phyloP scores from a whole-genome alignment of 208 protist species.

The Lotmaria passim region DNA sequence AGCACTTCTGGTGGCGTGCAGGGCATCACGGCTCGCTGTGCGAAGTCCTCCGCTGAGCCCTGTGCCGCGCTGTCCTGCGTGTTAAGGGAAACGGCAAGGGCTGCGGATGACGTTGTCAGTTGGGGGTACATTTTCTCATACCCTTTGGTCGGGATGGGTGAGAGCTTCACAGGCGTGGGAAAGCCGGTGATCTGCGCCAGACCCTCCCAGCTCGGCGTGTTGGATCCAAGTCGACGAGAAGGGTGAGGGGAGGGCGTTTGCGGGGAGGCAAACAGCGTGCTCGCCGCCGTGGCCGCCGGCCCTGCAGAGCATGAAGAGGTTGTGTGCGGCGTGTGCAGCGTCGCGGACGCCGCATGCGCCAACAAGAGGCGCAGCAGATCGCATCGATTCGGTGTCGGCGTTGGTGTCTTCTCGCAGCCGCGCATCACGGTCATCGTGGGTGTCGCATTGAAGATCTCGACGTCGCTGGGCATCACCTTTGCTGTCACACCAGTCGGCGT shows the following conservation, averaged over 20 bases:
- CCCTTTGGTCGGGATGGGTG: slow-evolving; percentile 56
- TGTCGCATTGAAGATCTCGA: neutral
- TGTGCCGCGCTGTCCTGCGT: too few species aligned
- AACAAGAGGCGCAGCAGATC: slow-evolving; percentile 14
- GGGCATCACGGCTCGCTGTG: neutral
- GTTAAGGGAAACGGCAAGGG: too few species aligned
- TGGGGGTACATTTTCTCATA: slow-evolving; percentile 21
- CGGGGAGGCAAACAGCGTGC: neutral
- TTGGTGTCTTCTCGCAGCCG: slow-evolving; percentile 7
- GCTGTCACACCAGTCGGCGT: neutral
- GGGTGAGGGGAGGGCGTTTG: slow-evolving; percentile 14
- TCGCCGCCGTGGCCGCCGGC: neutral
- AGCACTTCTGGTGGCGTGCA: neutral
- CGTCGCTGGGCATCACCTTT: neutral
- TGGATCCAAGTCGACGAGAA: slow-evolving; percentile 4
- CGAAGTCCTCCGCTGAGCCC: neutral
- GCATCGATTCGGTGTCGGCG: slow-evolving; percentile 8
- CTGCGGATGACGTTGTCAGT: too few species aligned
- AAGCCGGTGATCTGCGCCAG: slow-evolving; percentile 47
- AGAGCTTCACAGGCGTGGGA: slow-evolving; percentile 62
- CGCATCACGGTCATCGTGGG: neutral
- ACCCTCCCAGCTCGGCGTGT: slow-evolving; percentile 25
- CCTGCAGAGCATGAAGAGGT: neutral
- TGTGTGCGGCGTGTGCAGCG: slow-evolving; percentile 20
- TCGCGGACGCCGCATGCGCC: neutral